Base-by-base conservation (phyloP, 2,329 filamentous ascomycete genomes). In the Geoglossum cookeanum region DNA sequence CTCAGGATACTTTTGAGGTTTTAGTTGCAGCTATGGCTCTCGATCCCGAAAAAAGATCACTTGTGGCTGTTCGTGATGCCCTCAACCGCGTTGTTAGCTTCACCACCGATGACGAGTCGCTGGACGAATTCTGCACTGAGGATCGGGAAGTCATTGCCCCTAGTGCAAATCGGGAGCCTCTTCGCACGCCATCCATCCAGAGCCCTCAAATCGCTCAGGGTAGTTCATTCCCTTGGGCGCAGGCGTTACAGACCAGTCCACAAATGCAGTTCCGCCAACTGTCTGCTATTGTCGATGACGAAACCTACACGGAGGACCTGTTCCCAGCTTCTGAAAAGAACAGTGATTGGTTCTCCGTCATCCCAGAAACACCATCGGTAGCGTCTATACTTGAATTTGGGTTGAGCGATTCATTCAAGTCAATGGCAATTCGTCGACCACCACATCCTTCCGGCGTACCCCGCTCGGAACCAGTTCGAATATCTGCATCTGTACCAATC, bases 1-100 rank as follows among this genome's bases (percentile, higher is more conserved):
- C 91, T 55, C 88, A 95, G 69, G 92, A 98, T 70, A 96, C 92
- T 0, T 98, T 87, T 66, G 89, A 96, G 70, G 87, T 98, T 63
- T 81, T 98, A 70, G 81, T 84, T 56, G 80, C 94, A 71, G 94
- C 87, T 69, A 80, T 98, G 79, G 87, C 87, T 64, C 73, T 98
- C 63, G 91, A 98, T 67, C 92, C 92, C 9, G 79, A 78, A 69
- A 94, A 89, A 75, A 85, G 92, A 57, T 94, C 90, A 37, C 75
- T 98, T 54, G 74, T 78, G 35, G 86, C 80, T 59, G 82, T 88
- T 60, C 87, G 87, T 63, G 79, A 87, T 55, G 86, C 87, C 56
- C 80, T 98, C 37, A 72, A 82, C 61, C 84, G 86, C 56, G 84
- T 87, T 54, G 78, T 95, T 63, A 90, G 83, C 71, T 98, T 97